Evolutionary conservation across 1,284 basidiomycete species (phyloP), one percentile per base, ranked within the genome.

Genomic region (Phellinidium pouzarii): DNA sequence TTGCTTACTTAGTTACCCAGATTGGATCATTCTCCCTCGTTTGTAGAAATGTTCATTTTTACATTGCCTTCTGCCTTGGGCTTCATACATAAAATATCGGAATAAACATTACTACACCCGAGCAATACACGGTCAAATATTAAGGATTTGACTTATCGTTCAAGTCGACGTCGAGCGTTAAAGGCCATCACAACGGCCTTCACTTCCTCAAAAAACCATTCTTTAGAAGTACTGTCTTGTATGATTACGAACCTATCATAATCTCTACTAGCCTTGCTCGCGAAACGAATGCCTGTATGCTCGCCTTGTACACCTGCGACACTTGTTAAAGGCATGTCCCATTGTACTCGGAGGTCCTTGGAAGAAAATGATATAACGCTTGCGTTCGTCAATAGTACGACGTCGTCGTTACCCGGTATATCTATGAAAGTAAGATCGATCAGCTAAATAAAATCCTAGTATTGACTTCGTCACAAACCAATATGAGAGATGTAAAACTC

Each of bases 401-500:
- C 84, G 55, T 87, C 87, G 68, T 95, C 92, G 53, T 85, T 82
- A 8, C 84, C 88, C 34, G 85, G 82, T 23, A 87, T 75, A 66
- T 88, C 88, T 89, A 46, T 20, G 58, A 55, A 53, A 42, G 58
- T 52, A 42, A 19, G 49, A 29, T 59, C 4, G 51, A 53, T 36
- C n/a, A 49, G 12, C 49, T 40, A 53, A 44, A 20, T 19, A 9
- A 17, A 42, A 49, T 42, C 52, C 48, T 12, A 34, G 11, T 38
- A 5, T 7, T 36, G 19, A 7, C 17, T 5, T 31, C 22, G 25
- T 14, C 6, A 65, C 77, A 64, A 66, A 84, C 90, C 85, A 54
- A 95, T 84, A 64, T 97, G 94, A 5, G 94, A 94, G 43, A 98
- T 88, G 64, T 98, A 99, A 45, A 73, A 72, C 63, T 98, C 94